Percentiles rank a stretch among this genome's conserved stretches.
Conservation (phyloP, 2,329 filamentous ascomycete species). For the Calonectria honghensis region DNA sequence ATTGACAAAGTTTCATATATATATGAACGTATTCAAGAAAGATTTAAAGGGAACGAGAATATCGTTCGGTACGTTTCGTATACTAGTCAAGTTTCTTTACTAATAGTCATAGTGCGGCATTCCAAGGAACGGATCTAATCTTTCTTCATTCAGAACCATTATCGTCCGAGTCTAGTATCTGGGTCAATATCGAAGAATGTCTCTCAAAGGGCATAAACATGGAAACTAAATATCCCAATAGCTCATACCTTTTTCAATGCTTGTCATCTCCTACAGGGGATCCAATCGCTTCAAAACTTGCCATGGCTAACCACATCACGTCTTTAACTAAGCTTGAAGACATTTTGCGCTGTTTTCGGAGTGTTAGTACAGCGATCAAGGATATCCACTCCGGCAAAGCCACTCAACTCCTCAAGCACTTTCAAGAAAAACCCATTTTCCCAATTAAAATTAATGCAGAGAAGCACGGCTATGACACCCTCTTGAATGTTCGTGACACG, state of each 20-base stretch:
- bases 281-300: not conserved
- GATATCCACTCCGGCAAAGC: not conserved
- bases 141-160: not conserved
- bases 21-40: not conserved
- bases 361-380: not conserved
- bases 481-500: not conserved
- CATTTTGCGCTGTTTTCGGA: not conserved
- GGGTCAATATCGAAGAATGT: not conserved
- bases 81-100: not conserved
- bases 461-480: not conserved
- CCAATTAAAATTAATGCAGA: not conserved
- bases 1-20: not conserved
- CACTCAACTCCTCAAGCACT: not conserved
- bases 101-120: not conserved
- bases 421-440: not conserved
- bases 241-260: not conserved
- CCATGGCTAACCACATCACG: not conserved
- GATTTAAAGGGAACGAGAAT: not conserved
- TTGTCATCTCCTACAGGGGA: not conserved
- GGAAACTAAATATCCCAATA: not conserved
- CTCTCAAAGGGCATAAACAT: not conserved
- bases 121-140: not conserved
- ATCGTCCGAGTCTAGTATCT: not conserved
- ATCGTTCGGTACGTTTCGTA: not conserved
- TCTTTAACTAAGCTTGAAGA: not conserved